Evolutionary conservation across 768 basidiomycete species (phyloP).

Genomic region (Chalciporus sphaerocephalus): DNA sequence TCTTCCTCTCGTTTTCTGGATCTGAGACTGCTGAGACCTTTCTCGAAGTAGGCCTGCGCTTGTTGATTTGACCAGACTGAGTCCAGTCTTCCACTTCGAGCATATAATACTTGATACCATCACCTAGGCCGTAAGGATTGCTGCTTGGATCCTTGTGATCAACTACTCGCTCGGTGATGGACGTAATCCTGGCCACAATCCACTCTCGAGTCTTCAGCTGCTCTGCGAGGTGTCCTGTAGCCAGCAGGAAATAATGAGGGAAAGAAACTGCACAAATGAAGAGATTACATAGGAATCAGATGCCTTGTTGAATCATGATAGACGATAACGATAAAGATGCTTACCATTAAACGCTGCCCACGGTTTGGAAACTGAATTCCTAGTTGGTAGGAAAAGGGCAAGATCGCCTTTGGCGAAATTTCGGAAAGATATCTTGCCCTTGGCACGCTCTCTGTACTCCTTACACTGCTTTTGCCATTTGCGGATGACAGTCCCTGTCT

Average conservation of each 20-base stretch:
- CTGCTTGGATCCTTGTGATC: constrained; percentile 76
- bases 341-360: constrained; percentile 99
- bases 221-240: constrained; percentile 80
- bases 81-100: constrained; percentile 94
- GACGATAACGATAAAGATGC: constrained; percentile 18
- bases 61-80: constrained; percentile 58
- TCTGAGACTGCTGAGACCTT: constrained; percentile 41
- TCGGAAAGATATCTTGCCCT: constrained; percentile 93
- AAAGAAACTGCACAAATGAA: constrained; percentile 69
- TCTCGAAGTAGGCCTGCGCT: constrained; percentile 51
- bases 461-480: constrained; percentile 99
- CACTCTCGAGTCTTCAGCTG: constrained; percentile 89
- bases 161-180: constrained; percentile 80
- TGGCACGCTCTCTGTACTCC: constrained; percentile 91
- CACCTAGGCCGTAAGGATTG: constrained; percentile 85
- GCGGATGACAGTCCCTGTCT: constrained; percentile 80
- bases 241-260: constrained; percentile 95
- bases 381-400: constrained; percentile 91
- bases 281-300: neutral
- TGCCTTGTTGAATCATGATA: neutral
- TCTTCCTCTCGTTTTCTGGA: constrained; percentile 39
- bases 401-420: constrained; percentile 95
- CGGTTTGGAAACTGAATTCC: constrained; percentile 87
- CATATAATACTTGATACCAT: constrained; percentile 91
- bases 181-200: constrained; percentile 91